Conservation (phyloP, 306 rosid genomes). For the Glycine latifolia region DNA sequence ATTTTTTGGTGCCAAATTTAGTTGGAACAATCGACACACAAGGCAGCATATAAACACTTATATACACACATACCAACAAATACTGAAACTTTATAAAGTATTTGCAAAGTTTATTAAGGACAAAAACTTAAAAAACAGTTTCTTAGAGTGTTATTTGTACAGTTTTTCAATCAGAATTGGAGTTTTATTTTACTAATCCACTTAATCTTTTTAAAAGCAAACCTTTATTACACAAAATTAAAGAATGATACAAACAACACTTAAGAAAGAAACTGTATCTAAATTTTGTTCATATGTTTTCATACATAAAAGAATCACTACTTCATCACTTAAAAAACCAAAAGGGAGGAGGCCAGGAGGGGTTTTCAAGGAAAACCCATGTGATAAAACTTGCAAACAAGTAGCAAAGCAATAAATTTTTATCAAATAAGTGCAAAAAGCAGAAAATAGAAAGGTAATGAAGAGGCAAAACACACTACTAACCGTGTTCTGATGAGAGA, state of each 20-base stretch:
- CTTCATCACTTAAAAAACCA: not conserved
- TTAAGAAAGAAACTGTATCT: too few relatives aligned
- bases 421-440: not conserved
- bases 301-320: not conserved
- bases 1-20: constrained; percentile 30
- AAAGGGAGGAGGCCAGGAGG: too few relatives aligned
- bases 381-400: constrained; percentile 7
- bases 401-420: not conserved
- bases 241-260: not conserved
- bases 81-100: not conserved
- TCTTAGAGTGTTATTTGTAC: too few relatives aligned
- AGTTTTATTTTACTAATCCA: too few relatives aligned
- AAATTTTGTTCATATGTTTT: not conserved
- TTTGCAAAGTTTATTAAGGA: too few relatives aligned
- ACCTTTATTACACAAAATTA: too few relatives aligned
- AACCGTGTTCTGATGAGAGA: constrained; percentile 52
- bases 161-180: too few relatives aligned
- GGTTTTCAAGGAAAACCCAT: not conserved
- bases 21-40: constrained; percentile 15
- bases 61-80: not conserved
- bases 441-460: too few relatives aligned
- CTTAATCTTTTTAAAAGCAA: too few relatives aligned
- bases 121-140: too few relatives aligned
- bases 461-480: not conserved
- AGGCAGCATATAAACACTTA: not conserved